Base-by-base conservation (phyloP, 495 filamentous ascomycete genomes). In the Chlorociboria aeruginascens region DNA sequence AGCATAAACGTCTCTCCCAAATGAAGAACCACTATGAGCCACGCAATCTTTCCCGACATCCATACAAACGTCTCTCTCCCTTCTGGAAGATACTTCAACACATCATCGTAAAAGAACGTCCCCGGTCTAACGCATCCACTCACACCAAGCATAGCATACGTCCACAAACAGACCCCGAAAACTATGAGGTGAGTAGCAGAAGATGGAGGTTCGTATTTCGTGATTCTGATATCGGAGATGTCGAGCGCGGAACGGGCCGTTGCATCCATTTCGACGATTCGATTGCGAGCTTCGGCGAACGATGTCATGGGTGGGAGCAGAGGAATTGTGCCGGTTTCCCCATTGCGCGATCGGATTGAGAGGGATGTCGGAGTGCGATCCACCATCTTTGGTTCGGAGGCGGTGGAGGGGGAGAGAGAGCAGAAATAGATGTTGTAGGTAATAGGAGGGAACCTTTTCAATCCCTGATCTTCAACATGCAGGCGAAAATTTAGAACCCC, bases 191-290 rank as follows among this genome's bases (percentile, higher is more conserved):
- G 61, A 3, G 68, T 51, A 17, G 63, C 32, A 8, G 65, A 60
- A 1, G 54, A 61, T 3, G 79, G 77, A 3, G 63, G 59, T 1
- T 63, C 52, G 60, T 79, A 88, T 44, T 69, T 63, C 35, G 66
- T 78, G 38, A 86, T 66, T 0, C 62, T 68, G 44, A 81, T 69
- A 25, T 72, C 68, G 47, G 71, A 78, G 38, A 74, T 64, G 8
- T 71, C 69, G 0, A 88, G 70, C 0, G 58, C 69, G 13, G 61
- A 45, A 3, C 76, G 61, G 12, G 77, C 73, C 3, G 77, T 73
- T 38, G 72, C 60, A 61, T 84, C 80, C 73, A 89, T 77, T n/a
- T 70, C 69, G 31, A 84, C 76, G n/a, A 81, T 60, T 32, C 79
- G 71, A 41, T 69, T 62, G 10, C 81, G 73, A 0, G 77, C 69